phyloP scores from a whole-genome alignment of 1,284 basidiomycete genomes.

The Cryptococcus maquisensis region DNA sequence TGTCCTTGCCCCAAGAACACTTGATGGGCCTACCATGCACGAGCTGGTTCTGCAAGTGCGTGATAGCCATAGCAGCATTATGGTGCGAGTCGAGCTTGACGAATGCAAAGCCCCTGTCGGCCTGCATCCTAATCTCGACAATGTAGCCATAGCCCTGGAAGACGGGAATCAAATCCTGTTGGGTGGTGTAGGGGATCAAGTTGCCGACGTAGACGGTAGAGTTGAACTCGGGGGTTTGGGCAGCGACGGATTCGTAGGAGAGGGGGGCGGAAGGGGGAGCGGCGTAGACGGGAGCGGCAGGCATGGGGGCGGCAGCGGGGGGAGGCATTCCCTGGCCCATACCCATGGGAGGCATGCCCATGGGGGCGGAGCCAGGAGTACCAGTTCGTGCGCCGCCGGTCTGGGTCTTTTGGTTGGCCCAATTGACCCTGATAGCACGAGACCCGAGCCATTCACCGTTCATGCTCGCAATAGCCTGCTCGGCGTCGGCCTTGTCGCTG shows the following conservation, averaged over 20 bases:
- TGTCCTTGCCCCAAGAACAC: conserved; percentile 97
- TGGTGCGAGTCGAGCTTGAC: conserved; percentile 97
- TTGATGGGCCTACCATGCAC: conserved; percentile 94
- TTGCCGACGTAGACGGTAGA: conserved; percentile 98
- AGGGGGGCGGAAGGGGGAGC: conserved; percentile 57
- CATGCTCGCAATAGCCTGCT: conserved; percentile 97
- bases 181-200: conserved; percentile 89
- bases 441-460: conserved; percentile 99
- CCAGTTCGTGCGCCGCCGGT: conserved; percentile 39
- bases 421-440: conserved; percentile 96
- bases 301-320: conserved; percentile 6
- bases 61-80: conserved; percentile 94
- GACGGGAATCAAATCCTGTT: conserved; percentile 89
- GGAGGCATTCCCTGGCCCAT: conserved; percentile 9
- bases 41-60: conserved; percentile 88
- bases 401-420: conserved; percentile 96
- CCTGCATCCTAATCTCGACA: conserved; percentile 96
- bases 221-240: conserved; percentile 86
- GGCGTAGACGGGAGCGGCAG: neutral
- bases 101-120: conserved; percentile 96
- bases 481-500: conserved; percentile 94
- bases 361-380: conserved; percentile 9
- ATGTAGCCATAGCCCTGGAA: conserved; percentile 94
- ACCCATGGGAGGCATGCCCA: conserved; percentile 4
- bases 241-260: conserved; percentile 78